Conservation (phyloP, 371 early-diverging fungal species). For the Syncephalastrum sp. region DNA sequence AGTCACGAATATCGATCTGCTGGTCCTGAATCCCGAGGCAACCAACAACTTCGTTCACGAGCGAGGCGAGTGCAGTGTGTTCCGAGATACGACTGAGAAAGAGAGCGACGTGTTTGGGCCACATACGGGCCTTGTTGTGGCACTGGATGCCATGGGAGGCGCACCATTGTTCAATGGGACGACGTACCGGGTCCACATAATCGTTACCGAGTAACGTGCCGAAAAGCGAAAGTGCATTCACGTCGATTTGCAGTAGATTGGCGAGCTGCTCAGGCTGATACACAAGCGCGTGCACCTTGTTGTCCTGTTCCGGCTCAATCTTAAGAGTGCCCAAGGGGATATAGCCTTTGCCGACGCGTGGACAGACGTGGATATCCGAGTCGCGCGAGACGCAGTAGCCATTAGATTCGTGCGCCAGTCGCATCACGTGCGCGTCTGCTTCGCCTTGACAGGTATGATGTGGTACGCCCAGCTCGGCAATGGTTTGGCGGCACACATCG, state of each 20-base stretch:
- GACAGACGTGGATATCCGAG: conserved; percentile 59
- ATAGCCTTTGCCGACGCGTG: conserved; percentile 51
- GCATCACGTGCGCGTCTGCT: conserved; percentile 54
- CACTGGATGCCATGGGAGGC: conserved; percentile 16
- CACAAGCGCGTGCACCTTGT: conserved; percentile 31
- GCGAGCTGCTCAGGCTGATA: conserved; percentile 46
- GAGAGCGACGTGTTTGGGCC: conserved; percentile 35
- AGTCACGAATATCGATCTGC: conserved; percentile 12
- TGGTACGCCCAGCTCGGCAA: conserved; percentile 28
- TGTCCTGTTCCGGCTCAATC: conserved; percentile 18
- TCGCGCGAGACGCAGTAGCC: conserved; percentile 59
- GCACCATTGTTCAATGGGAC: conserved; percentile 42
- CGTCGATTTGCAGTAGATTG: conserved; percentile 30
- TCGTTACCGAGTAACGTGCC: conserved; percentile 61
- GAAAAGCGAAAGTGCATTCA: conserved; percentile 42
- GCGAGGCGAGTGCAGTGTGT: too few species aligned
- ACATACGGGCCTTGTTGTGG: conserved; percentile 15
- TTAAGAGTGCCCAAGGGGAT: conserved; percentile 49
- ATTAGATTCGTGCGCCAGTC: conserved; percentile 34
- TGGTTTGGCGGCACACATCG: conserved; percentile 49
- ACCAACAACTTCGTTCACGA: too few species aligned
- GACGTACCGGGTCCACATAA: conserved; percentile 35
- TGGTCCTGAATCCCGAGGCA: too few species aligned
- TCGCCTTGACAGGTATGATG: conserved; percentile 48
- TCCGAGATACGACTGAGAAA: conserved; percentile 2